Evolutionary conservation across 2,329 filamentous ascomycete species (phyloP).

Genomic region (Amesomyces nigricolor): DNA sequence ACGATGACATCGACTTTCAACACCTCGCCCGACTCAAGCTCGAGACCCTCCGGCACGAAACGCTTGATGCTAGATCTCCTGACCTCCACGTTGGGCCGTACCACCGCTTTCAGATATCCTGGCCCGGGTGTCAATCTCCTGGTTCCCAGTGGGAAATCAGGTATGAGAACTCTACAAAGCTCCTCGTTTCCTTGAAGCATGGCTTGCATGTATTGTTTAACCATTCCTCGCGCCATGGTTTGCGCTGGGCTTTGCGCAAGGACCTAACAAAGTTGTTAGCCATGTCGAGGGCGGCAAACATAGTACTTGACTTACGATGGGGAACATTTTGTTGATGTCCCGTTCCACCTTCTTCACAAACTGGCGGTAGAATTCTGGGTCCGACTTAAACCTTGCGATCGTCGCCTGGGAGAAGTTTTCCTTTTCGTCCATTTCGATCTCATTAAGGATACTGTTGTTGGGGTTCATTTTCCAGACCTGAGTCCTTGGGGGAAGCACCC

Average conservation of each 20-base stretch:
- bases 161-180: conserved; percentile 48
- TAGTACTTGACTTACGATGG: conserved; percentile 32
- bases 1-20: conserved; percentile 50
- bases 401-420: conserved; percentile 41
- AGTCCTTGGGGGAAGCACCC: conserved; percentile 35
- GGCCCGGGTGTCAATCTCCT: conserved; percentile 47
- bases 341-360: conserved; percentile 44
- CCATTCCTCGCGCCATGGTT: conserved; percentile 37
- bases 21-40: conserved; percentile 43
- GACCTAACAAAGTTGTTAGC: conserved; percentile 28
- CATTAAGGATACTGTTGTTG: conserved; percentile 33
- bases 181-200: conserved; percentile 43
- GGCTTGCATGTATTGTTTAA: conserved; percentile 42
- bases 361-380: conserved; percentile 41
- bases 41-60: conserved; percentile 44
- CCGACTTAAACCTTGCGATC: conserved; percentile 42
- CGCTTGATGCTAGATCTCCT: conserved; percentile 41
- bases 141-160: conserved; percentile 44
- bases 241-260: conserved; percentile 39
- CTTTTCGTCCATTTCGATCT: conserved; percentile 38
- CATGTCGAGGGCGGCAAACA: not conserved
- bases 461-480: conserved; percentile 37
- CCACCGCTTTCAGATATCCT: conserved; percentile 43
- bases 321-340: conserved; percentile 40
- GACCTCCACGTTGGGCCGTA: conserved; percentile 43